Conservation (phyloP, 1,139 yeast genomes). For the Protomyces macrosporus region DNA sequence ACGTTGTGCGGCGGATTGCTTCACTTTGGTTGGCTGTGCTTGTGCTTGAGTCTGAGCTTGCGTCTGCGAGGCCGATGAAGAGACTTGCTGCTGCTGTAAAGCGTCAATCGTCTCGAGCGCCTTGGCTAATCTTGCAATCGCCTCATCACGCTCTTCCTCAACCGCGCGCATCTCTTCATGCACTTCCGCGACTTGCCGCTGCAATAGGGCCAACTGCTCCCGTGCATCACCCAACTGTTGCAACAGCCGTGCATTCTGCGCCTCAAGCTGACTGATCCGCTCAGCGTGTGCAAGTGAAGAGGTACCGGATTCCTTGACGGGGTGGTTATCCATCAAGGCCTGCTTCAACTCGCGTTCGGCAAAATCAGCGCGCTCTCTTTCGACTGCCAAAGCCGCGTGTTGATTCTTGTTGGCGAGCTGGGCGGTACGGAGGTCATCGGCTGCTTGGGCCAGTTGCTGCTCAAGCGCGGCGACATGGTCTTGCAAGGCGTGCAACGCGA, state of each 20-base stretch:
- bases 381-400: constrained; percentile 22
- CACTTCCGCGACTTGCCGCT: constrained; percentile 27
- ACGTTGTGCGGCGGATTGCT: not conserved
- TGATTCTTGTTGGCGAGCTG: constrained; percentile 24
- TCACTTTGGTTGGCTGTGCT: not conserved
- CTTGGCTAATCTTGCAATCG: constrained; percentile 27
- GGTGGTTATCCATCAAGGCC: constrained; percentile 3
- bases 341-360: constrained; percentile 30
- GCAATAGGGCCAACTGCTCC: not conserved
- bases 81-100: constrained; percentile 26
- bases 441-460: constrained; percentile 25
- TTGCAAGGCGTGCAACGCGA: constrained; percentile 31
- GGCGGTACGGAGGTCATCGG: constrained; percentile 16
- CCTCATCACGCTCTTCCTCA: constrained; percentile 31
- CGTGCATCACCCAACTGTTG: not conserved
- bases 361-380: constrained; percentile 22
- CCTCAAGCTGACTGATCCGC: not conserved
- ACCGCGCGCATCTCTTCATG: constrained; percentile 16
- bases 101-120: constrained; percentile 28
- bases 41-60: not conserved
- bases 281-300: not conserved
- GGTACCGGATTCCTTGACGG: not conserved
- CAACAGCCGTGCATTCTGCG: not conserved
- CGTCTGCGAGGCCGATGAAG: not conserved
- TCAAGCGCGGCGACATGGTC: constrained; percentile 31